A percentile compares a stretch with the other conserved stretches of the same genome.
Evolutionary conservation across 345 rosid genomes (phyloP).

Genomic region (Acer yangbiense): DNA sequence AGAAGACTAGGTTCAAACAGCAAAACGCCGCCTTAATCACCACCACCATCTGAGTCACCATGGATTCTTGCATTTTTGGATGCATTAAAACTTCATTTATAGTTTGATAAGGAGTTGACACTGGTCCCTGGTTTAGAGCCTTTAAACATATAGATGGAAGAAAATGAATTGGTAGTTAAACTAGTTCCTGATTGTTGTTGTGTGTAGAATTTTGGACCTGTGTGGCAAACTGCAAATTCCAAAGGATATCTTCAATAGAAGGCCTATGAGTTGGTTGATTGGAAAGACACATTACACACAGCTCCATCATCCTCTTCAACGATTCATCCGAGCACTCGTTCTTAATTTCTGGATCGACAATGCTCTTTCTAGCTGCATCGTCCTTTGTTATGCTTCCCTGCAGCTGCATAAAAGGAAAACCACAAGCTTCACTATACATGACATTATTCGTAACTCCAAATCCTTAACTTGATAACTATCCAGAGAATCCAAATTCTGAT

Average conservation of each 20-base stretch:
- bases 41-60: neutral
- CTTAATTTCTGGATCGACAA: conserved; percentile 48
- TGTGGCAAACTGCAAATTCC: conserved; percentile 68
- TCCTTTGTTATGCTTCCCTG: conserved; percentile 45
- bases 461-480: neutral
- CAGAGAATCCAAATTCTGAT: neutral
- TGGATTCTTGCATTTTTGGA: neutral
- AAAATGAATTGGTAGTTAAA: neutral
- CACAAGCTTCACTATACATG: neutral
- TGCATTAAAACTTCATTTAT: neutral
- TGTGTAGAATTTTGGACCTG: conserved; percentile 46
- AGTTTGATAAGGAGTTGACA: neutral
- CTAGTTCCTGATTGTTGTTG: conserved; percentile 9
- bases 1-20: no score
- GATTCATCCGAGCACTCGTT: conserved; percentile 59
- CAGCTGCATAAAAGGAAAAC: conserved; percentile 32
- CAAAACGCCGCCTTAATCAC: neutral
- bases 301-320: conserved; percentile 48
- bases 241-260: conserved; percentile 57
- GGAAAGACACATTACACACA: conserved; percentile 50
- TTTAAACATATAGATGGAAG: no score
- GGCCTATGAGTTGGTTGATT: conserved; percentile 41
- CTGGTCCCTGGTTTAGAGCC: no score
- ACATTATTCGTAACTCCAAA: no score
- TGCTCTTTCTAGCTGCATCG: conserved; percentile 40